Percentiles rank a stretch among this genome's conserved stretches.
Evolutionary conservation across 2,329 filamentous ascomycete species (phyloP).

Genomic region (Curvularia verruculosa): DNA sequence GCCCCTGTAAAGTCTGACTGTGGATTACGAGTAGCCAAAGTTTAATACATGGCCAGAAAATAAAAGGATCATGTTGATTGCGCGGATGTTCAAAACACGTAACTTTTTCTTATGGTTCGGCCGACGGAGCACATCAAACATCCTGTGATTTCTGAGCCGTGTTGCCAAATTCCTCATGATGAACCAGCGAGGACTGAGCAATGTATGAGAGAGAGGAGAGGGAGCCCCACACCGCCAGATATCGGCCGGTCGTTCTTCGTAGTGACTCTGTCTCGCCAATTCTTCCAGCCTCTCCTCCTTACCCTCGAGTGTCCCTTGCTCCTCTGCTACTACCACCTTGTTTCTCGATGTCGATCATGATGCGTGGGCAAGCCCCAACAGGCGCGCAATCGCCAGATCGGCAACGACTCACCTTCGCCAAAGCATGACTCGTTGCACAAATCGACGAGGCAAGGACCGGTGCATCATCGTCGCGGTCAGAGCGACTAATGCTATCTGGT

Average conservation of each 20-base stretch:
- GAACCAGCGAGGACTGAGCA: not conserved
- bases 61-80: not conserved
- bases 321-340: not conserved
- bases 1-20: not conserved
- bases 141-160: not conserved
- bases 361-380: not conserved
- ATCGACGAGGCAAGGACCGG: not conserved
- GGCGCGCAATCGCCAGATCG: conserved; percentile 5
- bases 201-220: not conserved
- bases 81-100: not conserved
- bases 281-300: not conserved
- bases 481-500: not conserved
- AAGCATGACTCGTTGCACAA: not conserved
- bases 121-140: not conserved
- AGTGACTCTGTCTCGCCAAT: not conserved
- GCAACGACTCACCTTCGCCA: not conserved
- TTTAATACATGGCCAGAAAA: not conserved
- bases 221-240: not conserved
- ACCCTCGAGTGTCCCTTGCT: not conserved
- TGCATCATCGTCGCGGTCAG: not conserved
- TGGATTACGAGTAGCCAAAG: not conserved
- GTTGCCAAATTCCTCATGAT: not conserved
- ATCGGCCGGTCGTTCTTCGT: not conserved
- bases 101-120: not conserved
- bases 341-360: not conserved